A percentile compares a stretch with the other conserved stretches of the same genome.
Evolutionary conservation across 495 filamentous ascomycete genomes (phyloP).

Genomic region (Lasiosphaeria miniovina): DNA sequence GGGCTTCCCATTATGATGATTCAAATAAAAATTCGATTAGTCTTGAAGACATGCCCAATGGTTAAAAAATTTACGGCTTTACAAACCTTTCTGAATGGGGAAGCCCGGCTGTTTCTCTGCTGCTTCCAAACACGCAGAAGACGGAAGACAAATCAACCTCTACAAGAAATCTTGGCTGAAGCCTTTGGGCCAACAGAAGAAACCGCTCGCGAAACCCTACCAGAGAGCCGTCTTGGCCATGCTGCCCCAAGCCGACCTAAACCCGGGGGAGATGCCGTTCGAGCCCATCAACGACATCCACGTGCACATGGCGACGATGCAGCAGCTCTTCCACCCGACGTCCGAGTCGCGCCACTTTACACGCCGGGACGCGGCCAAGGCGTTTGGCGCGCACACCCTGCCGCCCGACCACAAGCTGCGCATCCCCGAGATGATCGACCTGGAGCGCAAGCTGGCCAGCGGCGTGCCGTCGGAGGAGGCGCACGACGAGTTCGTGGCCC

Average conservation of each 20-base stretch:
- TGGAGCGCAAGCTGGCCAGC: constrained; percentile 48
- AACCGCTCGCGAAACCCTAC: constrained; percentile 73
- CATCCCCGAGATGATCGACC: constrained; percentile 74
- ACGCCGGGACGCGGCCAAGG: constrained; percentile 81
- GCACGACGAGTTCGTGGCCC: constrained; percentile 30
- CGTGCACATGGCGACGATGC: constrained; percentile 71
- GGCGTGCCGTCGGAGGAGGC: constrained; percentile 29
- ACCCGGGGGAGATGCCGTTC: constrained; percentile 43
- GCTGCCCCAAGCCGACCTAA: constrained; percentile 57
- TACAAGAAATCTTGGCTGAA: background rate
- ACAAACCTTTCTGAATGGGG: constrained; percentile 44
- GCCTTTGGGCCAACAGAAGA: constrained; percentile 54
- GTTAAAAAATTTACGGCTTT: constrained; percentile 58
- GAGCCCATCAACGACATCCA: constrained; percentile 92
- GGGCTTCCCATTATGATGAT: constrained; percentile 44
- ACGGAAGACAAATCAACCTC: background rate
- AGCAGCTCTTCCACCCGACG: constrained; percentile 86
- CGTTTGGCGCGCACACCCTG: constrained; percentile 69
- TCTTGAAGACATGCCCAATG: constrained; percentile 92
- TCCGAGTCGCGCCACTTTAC: constrained; percentile 90
- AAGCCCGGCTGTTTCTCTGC: constrained; percentile 17
- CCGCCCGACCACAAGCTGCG: constrained; percentile 84
- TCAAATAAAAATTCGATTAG: constrained; percentile 95
- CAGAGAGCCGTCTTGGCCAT: constrained; percentile 71
- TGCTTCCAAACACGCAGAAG: constrained; percentile 1